Percentiles rank a stretch among this genome's conserved stretches.
phyloP scores from a whole-genome alignment of 2,329 filamentous ascomycete genomes.

The Pleurostoma richardsiae region DNA sequence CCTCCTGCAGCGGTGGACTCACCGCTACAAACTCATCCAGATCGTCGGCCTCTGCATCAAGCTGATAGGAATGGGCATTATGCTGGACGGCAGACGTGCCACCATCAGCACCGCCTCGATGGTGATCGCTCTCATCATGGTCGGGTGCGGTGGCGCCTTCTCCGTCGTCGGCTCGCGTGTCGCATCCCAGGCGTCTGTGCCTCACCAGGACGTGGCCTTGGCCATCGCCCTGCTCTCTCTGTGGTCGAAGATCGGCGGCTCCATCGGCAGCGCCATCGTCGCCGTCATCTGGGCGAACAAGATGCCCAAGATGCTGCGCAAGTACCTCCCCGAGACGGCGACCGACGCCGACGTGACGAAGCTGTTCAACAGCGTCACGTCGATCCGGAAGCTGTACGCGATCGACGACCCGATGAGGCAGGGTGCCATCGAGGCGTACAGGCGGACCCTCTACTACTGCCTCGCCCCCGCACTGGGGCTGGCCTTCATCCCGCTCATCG shows the following conservation, averaged over 20 bases:
- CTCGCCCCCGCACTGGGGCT: constrained; percentile 6
- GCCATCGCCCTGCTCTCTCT: constrained; percentile 30
- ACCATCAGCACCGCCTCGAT: constrained; percentile 21
- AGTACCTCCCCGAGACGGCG: constrained; percentile 20
- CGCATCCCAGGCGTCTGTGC: constrained; percentile 32
- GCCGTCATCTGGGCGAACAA: constrained; percentile 31
- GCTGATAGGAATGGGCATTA: constrained; percentile 29
- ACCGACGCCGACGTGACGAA: constrained; percentile 15
- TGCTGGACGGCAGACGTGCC: constrained; percentile 16
- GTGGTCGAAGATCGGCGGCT: constrained; percentile 31
- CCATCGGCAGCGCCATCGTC: constrained; percentile 30
- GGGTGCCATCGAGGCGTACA: constrained; percentile 29
- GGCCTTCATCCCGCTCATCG: constrained; percentile 8
- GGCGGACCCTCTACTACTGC: constrained; percentile 8
- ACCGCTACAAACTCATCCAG: constrained; percentile 36
- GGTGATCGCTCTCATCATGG: constrained; percentile 27
- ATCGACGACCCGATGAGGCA: constrained; percentile 27
- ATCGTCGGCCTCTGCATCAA: constrained; percentile 27
- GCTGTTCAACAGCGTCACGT: constrained; percentile 28
- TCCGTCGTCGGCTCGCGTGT: constrained; percentile 33
- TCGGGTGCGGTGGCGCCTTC: constrained; percentile 29
- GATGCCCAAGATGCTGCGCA: constrained; percentile 25
- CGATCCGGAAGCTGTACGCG: constrained; percentile 22
- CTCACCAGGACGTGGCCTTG: constrained; percentile 33
- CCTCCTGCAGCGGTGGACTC: constrained; percentile 26